Evolutionary conservation across 805 yeast genomes (phyloP).

Genomic region (Ogataea salicorniae): DNA sequence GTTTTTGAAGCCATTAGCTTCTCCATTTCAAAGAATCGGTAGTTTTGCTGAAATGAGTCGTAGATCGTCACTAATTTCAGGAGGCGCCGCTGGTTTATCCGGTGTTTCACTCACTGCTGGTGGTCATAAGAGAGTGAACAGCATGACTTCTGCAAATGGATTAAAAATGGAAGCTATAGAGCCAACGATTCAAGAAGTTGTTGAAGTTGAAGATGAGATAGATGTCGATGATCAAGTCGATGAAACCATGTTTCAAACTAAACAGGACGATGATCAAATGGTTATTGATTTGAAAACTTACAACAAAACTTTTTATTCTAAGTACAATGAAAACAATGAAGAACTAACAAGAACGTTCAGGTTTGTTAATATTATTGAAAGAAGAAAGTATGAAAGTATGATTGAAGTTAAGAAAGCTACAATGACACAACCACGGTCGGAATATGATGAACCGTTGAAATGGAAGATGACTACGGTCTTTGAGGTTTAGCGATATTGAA

Average conservation of each 20-base stretch:
- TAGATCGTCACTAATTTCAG: conserved; percentile 2
- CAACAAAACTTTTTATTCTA: conserved; percentile 26
- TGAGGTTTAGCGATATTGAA: neutral
- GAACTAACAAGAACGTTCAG: conserved; percentile 27
- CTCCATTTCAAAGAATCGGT: conserved; percentile 24
- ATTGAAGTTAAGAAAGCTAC: neutral
- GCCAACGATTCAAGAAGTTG: neutral
- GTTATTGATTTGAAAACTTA: conserved; percentile 22
- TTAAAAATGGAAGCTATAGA: too few species aligned
- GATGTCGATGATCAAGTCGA: neutral
- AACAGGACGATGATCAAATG: conserved; percentile 3
- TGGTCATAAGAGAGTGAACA: neutral
- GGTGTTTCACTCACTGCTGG: neutral
- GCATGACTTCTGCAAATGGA: neutral
- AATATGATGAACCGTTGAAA: conserved; percentile 19
- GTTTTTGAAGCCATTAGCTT: conserved; percentile 12
- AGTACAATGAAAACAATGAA: conserved; percentile 19
- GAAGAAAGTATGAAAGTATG: conserved; percentile 20
- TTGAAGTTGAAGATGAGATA: neutral
- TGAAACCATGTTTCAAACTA: neutral
- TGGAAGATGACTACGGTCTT: conserved; percentile 24
- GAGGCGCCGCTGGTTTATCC: neutral
- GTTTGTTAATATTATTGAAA: conserved; percentile 25
- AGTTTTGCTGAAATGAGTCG: conserved; percentile 24
- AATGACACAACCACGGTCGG: too few species aligned